Base-by-base conservation (phyloP, 306 rosid genomes). In the Trifolium subterraneum region DNA sequence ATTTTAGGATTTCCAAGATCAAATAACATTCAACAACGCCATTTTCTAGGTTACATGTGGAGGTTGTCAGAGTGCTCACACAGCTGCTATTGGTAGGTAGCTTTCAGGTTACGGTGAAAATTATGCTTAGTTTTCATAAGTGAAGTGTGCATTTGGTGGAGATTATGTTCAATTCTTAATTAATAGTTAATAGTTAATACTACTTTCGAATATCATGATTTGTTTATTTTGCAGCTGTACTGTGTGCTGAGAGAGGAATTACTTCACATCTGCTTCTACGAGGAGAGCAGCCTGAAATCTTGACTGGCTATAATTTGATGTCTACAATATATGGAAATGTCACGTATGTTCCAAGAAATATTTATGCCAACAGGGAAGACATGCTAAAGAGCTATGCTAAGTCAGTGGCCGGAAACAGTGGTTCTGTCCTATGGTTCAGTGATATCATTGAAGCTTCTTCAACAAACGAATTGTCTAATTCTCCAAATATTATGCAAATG, bases 21-120 rank as follows among this genome's bases (percentile, higher is more conserved):
- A 76, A 84, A 66, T 81, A 76, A 70, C 82, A 56, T 76, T 82
- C 71, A 73, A 16, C 58, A 48, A 29, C 39, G 33, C 33, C 63
- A 73, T 70, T 80, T 84, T 86, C 72, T 80, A 93, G 98, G 96
- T 91, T 60, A 93, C 98, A 7, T 93, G 98, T 68, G 98, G 98
- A 82, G 98, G 98, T 51, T 93, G 98, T 87, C 97, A 91, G 81
- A 93, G 98, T 79, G 96, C 98, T 51, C 97, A 93, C 66, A 77
- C 98, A 50, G 97, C 97, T 54, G 97, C 96, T 47, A 41, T 88
- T 36, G 98, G 97, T 93, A 76, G 83, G 97, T 77, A 60, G 58
- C 72, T 69, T 75, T 33, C 70, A 67, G 48, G 29, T 45, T 74
- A 25, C 25, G 63, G 20, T 45, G 29, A 54, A 19, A 42, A 7